Conservation (phyloP, 768 basidiomycete genomes). For the Naganishia onofrii region DNA sequence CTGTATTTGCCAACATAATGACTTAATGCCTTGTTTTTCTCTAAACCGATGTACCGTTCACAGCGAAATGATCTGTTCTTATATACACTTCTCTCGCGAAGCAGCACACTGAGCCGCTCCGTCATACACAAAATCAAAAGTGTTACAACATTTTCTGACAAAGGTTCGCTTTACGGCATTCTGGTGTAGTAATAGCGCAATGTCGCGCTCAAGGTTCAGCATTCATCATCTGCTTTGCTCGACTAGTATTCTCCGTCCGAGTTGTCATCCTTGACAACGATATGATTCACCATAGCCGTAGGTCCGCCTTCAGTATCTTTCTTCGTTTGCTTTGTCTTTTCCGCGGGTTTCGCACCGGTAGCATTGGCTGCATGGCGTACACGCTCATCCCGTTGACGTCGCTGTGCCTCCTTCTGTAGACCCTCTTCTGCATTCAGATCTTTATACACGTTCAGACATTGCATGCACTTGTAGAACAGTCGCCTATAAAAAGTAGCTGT, state of each 20-base stretch:
- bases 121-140: neutral
- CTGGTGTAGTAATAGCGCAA: neutral
- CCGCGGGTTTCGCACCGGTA: constrained; percentile 18
- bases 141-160: constrained; percentile 11
- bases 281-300: constrained; percentile 7
- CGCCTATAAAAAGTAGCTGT: constrained; percentile 31
- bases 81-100: neutral
- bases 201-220: neutral
- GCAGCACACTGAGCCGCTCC: neutral
- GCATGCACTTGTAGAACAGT: constrained; percentile 48
- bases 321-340: constrained; percentile 9
- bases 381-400: constrained; percentile 25
- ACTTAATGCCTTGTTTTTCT: neutral
- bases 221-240: neutral
- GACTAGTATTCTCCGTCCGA: constrained; percentile 20
- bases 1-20: constrained; percentile 6
- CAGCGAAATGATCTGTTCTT: neutral
- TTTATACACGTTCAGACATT: constrained; percentile 45
- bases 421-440: constrained; percentile 39
- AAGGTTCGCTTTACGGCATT: neutral
- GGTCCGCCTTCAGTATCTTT: neutral
- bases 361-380: constrained; percentile 27
- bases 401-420: constrained; percentile 23
- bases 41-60: neutral
- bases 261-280: constrained; percentile 16